Percentiles rank a stretch among this genome's conserved stretches.
Evolutionary conservation across 176 grass and related monocot species (phyloP).

Genomic region (Alopecurus myosuroides): DNA sequence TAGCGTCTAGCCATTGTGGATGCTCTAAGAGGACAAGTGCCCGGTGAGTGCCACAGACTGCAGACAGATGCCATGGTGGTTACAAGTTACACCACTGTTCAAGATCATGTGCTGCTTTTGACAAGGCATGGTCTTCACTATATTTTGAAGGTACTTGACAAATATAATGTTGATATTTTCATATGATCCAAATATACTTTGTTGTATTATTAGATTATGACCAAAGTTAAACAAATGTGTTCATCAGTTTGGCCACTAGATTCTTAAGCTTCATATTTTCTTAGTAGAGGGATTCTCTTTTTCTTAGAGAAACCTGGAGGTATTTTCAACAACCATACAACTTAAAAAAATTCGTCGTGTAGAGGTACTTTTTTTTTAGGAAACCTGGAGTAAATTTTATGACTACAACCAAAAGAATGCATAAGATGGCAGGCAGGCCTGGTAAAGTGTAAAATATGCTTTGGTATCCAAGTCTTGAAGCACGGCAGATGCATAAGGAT

Average conservation of each 20-base stretch:
- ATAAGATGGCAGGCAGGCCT: constrained; percentile 10
- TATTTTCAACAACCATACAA: no score
- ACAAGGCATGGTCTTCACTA: neutral
- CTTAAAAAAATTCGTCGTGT: neutral
- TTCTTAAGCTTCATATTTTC: neutral
- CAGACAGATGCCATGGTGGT: neutral
- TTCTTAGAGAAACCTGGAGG: neutral
- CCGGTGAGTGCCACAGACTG: neutral
- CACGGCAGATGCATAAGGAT: constrained; percentile 32
- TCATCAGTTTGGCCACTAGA: neutral
- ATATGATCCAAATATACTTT: neutral
- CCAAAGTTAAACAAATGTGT: neutral
- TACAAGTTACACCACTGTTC: neutral
- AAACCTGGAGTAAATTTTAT: neutral
- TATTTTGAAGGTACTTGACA: neutral
- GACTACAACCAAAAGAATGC: neutral
- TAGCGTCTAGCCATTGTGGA: no score
- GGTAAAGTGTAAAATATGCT: constrained; percentile 20
- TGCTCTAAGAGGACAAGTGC: neutral
- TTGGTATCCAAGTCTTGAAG: neutral
- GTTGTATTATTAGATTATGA: neutral
- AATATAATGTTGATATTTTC: neutral
- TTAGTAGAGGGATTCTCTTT: neutral
- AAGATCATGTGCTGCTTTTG: neutral
- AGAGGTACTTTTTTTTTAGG: neutral